Conservation (phyloP, 2,329 filamentous ascomycete genomes). For the Polytolypa hystricis region DNA sequence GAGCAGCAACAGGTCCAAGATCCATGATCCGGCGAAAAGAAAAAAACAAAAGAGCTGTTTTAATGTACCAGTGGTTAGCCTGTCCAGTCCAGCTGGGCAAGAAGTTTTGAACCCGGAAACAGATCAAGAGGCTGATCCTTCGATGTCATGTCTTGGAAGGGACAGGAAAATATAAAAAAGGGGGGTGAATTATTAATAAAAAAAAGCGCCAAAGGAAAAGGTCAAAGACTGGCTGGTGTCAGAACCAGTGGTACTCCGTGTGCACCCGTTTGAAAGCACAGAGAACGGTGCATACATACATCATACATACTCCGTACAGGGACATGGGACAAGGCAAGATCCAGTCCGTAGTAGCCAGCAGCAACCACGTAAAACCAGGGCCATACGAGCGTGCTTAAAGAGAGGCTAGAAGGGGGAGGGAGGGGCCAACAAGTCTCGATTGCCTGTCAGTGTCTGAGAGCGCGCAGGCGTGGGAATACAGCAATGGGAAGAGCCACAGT, state of each 20-base stretch:
- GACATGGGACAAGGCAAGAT: not conserved
- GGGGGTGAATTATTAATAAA: not conserved
- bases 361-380: no score
- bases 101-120: conserved; percentile 30
- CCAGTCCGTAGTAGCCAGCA: no score
- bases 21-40: not conserved
- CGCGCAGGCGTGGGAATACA: no score
- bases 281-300: no score
- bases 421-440: no score
- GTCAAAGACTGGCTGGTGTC: conserved; percentile 24
- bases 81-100: not conserved
- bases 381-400: no score
- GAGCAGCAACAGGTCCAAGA: not conserved
- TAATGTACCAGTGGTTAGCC: not conserved
- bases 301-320: no score
- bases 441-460: no score
- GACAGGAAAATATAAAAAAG: conserved; percentile 13
- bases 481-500: no score
- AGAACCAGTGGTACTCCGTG: conserved; percentile 18
- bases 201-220: not conserved
- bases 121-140: conserved; percentile 31
- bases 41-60: not conserved
- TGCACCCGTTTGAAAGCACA: not conserved
- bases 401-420: no score
- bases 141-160: conserved; percentile 18